A percentile compares a stretch with the other conserved stretches of the same genome.
Conservation (phyloP, 768 basidiomycete genomes). For the Russula compacta region DNA sequence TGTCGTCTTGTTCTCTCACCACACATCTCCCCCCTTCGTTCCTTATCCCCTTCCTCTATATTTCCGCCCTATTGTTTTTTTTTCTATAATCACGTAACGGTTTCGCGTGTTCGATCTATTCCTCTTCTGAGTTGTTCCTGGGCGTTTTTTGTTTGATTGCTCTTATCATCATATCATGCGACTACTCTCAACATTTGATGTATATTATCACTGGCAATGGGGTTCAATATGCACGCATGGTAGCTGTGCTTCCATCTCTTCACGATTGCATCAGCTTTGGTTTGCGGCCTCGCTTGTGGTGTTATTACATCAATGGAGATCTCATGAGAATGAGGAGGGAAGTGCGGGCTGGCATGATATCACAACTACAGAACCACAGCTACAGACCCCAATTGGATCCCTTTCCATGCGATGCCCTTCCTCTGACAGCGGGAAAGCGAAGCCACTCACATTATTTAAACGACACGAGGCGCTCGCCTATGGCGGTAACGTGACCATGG, state of each 20-base stretch:
- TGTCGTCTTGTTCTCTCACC: not conserved
- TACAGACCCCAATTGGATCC: too few relatives aligned
- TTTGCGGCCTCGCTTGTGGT: too few relatives aligned
- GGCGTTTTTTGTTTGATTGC: conserved; percentile 6
- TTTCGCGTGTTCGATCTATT: conserved; percentile 10
- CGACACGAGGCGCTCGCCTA: too few relatives aligned
- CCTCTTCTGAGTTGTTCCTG: conserved; percentile 2
- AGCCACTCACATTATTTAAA: too few relatives aligned
- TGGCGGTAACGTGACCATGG: too few relatives aligned
- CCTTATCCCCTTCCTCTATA: not conserved
- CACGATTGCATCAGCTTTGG: too few relatives aligned
- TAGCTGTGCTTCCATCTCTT: conserved; percentile 8
- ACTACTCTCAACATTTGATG: conserved; percentile 18
- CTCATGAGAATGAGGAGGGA: too few relatives aligned
- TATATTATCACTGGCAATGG: conserved; percentile 19
- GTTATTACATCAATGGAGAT: too few relatives aligned
- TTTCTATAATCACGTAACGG: conserved; percentile 1
- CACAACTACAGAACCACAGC: too few relatives aligned
- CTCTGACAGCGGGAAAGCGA: too few relatives aligned
- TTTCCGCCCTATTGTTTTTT: not conserved
- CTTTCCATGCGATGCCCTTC: too few relatives aligned
- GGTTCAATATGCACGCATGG: conserved; percentile 1
- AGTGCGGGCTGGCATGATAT: too few relatives aligned
- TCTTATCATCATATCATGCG: conserved; percentile 2
- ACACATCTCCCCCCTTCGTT: not conserved